Base-by-base conservation (phyloP, 805 yeast genomes). In the Candida tammaniensis region DNA sequence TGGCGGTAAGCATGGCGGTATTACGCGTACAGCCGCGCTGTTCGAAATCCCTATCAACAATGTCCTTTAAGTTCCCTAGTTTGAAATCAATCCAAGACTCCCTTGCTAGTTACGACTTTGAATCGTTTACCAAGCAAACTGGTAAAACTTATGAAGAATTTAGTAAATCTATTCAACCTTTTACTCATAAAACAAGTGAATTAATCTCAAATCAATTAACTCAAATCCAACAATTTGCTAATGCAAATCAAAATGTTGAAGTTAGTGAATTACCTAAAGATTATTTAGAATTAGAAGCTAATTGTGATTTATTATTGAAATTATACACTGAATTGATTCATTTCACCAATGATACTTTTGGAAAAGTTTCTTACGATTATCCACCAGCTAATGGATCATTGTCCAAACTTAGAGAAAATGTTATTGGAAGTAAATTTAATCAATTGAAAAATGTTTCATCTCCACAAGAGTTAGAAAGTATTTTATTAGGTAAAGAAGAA, bases 251-350 rank as follows among this genome's bases (percentile, higher is more conserved):
- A 22, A 68, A 77, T 23, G 71, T 79, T 36, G 86, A 79, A 43
- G 80, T 80, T 30, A 74, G 83, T 37, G 86, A 82, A 54, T 68
- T 85, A 33, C 94, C 94, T 30, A 74, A 72, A 26, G 88, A 82
- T 43, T 85, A 85, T 57, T 68, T 76, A 36, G 71, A 74, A 39
- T 64, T 85, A 50, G 94, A 84, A 54, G 67, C 71, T 41, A 75
- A 75, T 51, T 79, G 81, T 39, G 91, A 83, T 54, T 68, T 76
- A 33, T 63, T 83, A 46, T 76, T 77, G 54, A 68, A 67, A 31
- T 73, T 79, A 39, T 80, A 81, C 60, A 77, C 70, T 31, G 73
- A 67, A 43, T 59, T 67, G 47, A 63, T 67, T 39, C 66, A 56
- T 16, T 57, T 55, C 49, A 60, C 64, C 43, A 53, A 56, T 40